Evolutionary conservation across 148 eudicot genomes (phyloP).

Genomic region (Chenopodium suecicum): DNA sequence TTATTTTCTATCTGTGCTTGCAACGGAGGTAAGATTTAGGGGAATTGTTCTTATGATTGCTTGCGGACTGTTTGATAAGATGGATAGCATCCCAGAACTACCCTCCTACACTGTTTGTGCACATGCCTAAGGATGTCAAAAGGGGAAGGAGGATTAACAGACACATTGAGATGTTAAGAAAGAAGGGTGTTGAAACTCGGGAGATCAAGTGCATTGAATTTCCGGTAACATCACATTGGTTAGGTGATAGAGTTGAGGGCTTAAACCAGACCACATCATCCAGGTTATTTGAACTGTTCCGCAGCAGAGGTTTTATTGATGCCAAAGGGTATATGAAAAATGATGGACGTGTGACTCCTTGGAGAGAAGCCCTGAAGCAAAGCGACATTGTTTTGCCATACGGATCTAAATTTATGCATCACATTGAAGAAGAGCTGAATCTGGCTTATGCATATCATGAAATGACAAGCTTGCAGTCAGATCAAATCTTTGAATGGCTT

Average conservation of each 20-base stretch:
- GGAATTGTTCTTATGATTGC: slow-evolving; percentile 77
- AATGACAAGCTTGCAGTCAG: slow-evolving; percentile 84
- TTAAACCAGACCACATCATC: slow-evolving; percentile 43
- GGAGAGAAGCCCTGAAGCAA: slow-evolving; percentile 56
- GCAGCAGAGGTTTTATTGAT: slow-evolving; percentile 56
- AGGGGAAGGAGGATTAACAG: slow-evolving; percentile 45
- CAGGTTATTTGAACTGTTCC: slow-evolving; percentile 47
- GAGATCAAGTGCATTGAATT: slow-evolving; percentile 77
- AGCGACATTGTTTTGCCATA: slow-evolving; percentile 43
- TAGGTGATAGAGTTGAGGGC: slow-evolving; percentile 57
- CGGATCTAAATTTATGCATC: slow-evolving; percentile 37
- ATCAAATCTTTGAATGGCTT: slow-evolving; percentile 71
- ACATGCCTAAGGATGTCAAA: slow-evolving; percentile 83
- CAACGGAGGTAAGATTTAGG: slow-evolving; percentile 58
- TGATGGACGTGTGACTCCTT: slow-evolving; percentile 70
- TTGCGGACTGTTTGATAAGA: slow-evolving; percentile 61
- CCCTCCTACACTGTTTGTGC: slow-evolving; percentile 89
- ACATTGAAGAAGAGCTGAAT: slow-evolving; percentile 83
- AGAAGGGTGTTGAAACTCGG: slow-evolving; percentile 50
- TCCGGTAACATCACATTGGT: slow-evolving; percentile 54
- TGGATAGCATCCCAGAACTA: slow-evolving; percentile 52
- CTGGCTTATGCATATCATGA: slow-evolving; percentile 92
- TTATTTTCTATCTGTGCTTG: slow-evolving; percentile 78
- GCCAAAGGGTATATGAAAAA: slow-evolving; percentile 65
- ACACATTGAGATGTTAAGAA: slow-evolving; percentile 43